Evolutionary conservation across 345 rosid species (phyloP), one percentile per base, ranked within the genome.

Genomic region (Salix arbutifolia): DNA sequence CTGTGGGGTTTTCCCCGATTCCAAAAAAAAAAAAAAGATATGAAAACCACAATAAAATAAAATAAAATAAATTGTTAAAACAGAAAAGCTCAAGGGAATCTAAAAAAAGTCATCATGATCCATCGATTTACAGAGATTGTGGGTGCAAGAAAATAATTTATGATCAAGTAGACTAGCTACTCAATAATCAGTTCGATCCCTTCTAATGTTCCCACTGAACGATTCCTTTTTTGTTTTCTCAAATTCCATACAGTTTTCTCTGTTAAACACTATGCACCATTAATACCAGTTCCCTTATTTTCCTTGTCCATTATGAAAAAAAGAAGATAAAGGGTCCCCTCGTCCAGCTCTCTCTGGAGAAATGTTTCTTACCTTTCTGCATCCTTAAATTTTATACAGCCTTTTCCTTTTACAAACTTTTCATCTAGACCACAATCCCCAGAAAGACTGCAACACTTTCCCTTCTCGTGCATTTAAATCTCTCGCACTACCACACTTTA

Each of bases 341-440:
- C 26, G 10, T 23, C 19, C 68, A 19, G 13, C 28, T 19, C 31
- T n/a, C 60, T 60, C 65, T 60, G 8, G 21, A 42, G 33, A 42
- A 28, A 46, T 30, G 50, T 65, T 35, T 62, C 74, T 65, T 74
- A 64, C 50, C 69, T 26, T 50, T 71, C 71, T 72, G 37, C 72
- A 6, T 25, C 31, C 65, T 72, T 67, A 46, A 77, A 38, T 72
- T 42, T 42, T 11, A 70, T 64, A 35, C 26, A 53, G 40, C 50
- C 40, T 72, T 60, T 67, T 76, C 58, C 14, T 72, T 72, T 66
- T 40, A 21, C 72, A 65, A 38, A 71, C 80, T 72, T 78, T 72
- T 69, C 48, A 40, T 67, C 60, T n/a, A 50, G 73, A 66, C 76
- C 33, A 72, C 52, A 78, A 76, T 76, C 85, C 85, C 89, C 79